Evolutionary conservation across 225 moss, liverwort and hornwort species (phyloP).

Genomic region (Polytrichum commune): DNA sequence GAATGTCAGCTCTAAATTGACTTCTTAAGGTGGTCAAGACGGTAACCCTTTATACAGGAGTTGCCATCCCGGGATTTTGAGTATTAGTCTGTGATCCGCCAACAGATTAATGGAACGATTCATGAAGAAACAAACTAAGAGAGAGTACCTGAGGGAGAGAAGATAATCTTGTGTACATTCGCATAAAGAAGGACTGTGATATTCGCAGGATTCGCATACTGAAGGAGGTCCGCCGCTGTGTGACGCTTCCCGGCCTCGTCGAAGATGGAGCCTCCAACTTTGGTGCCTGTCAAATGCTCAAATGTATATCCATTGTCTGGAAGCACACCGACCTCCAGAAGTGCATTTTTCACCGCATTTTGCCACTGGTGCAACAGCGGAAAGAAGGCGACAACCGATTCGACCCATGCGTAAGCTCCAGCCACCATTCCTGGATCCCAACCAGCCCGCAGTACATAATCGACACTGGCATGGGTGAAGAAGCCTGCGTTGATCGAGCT

Average conservation of each 20-base stretch:
- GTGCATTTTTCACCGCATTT: conserved; percentile 49
- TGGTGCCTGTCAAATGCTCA: conserved; percentile 63
- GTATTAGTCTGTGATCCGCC: no score
- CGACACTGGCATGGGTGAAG: conserved; percentile 57
- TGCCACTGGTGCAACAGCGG: conserved; percentile 68
- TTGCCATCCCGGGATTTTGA: no score
- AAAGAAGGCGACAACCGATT: conserved; percentile 45
- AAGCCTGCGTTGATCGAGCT: conserved; percentile 68
- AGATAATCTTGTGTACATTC: conserved; percentile 49
- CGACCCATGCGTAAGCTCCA: conserved; percentile 67
- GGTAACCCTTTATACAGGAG: no score
- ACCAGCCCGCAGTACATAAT: conserved; percentile 31
- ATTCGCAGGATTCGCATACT: conserved; percentile 54
- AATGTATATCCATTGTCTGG: conserved; percentile 65
- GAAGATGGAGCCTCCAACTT: conserved; percentile 60
- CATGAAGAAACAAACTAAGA: not conserved
- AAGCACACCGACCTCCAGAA: conserved; percentile 61
- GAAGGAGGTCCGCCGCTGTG: conserved; percentile 74
- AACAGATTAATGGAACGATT: no score
- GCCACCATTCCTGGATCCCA: conserved; percentile 50
- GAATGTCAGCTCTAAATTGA: no score
- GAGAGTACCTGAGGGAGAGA: conserved; percentile 27
- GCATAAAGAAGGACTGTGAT: conserved; percentile 58
- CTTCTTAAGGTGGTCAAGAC: no score
- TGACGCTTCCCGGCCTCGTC: conserved; percentile 55